phyloP scores from a whole-genome alignment of 2,329 filamentous ascomycete species.

The Trichothecium sympodiale region DNA sequence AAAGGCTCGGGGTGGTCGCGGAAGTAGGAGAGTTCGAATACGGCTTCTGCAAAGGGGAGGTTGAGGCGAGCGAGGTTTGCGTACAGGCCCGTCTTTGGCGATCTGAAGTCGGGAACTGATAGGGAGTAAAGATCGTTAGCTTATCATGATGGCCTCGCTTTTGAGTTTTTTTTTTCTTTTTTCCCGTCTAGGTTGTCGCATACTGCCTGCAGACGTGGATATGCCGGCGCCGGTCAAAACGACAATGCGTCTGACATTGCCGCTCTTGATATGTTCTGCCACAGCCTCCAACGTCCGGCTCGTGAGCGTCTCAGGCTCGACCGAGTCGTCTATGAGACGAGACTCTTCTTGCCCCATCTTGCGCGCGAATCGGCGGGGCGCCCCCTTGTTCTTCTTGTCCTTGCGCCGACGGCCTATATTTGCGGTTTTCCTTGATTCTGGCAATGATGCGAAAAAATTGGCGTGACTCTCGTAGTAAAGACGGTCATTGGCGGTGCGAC shows the following conservation, averaged over 20 bases:
- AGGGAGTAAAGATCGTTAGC: conserved; percentile 11
- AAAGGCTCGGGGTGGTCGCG: conserved; percentile 75
- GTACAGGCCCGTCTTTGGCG: conserved; percentile 86
- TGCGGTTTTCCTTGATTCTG: too few species aligned
- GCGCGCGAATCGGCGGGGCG: conserved; percentile 20
- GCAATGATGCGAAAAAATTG: too few species aligned
- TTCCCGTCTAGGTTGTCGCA: conserved; percentile 9
- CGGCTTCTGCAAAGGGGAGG: conserved; percentile 79
- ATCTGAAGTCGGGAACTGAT: conserved; percentile 85
- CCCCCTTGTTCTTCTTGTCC: conserved; percentile 22
- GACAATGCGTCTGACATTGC: conserved; percentile 58
- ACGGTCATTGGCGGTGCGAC: too few species aligned
- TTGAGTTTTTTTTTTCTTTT: too few species aligned
- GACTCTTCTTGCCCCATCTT: conserved; percentile 87
- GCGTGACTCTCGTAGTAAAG: too few species aligned
- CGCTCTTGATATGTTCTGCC: conserved; percentile 69
- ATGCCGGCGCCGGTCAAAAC: conserved; percentile 90
- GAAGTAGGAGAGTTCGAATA: conserved; percentile 92
- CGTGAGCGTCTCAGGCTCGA: conserved; percentile 52
- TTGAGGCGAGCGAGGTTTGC: conserved; percentile 80
- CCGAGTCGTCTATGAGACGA: conserved; percentile 48
- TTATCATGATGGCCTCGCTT: background rate
- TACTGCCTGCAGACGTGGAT: conserved; percentile 59
- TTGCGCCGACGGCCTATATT: conserved; percentile 28
- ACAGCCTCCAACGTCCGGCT: conserved; percentile 62